Conservation (phyloP, 164 flowering plant species). For the Dillenia turbinata region DNA sequence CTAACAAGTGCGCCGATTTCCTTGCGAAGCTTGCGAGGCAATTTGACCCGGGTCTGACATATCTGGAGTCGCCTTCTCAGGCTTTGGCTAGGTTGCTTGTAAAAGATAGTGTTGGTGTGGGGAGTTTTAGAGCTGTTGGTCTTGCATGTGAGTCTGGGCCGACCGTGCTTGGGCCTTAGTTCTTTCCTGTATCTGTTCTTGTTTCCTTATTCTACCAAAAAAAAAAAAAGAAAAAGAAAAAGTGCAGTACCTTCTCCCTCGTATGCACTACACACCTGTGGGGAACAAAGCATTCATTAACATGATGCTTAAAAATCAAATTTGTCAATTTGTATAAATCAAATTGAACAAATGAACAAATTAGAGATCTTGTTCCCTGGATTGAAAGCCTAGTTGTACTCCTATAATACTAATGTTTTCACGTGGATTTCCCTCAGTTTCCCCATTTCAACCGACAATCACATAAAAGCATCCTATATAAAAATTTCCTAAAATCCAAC, state of each 20-base stretch:
- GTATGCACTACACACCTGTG: neutral
- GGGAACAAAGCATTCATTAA: too few relatives aligned
- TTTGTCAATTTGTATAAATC: neutral
- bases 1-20: too few relatives aligned
- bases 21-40: too few relatives aligned
- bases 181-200: neutral
- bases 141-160: too few relatives aligned
- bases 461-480: neutral
- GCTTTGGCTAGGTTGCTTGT: too few relatives aligned
- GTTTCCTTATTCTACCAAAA: neutral
- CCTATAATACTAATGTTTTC: neutral
- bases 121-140: too few relatives aligned
- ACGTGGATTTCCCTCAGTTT: constrained; percentile 7
- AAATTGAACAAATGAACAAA: constrained; percentile 2
- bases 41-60: too few relatives aligned
- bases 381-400: neutral
- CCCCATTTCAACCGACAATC: constrained; percentile 9
- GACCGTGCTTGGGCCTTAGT: too few relatives aligned
- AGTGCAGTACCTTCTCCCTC: neutral
- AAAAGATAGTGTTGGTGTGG: too few relatives aligned
- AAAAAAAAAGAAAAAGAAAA: too few relatives aligned
- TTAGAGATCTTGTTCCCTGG: constrained; percentile 8
- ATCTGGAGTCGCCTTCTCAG: too few relatives aligned
- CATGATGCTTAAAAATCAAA: neutral
- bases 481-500: neutral